phyloP scores from a whole-genome alignment of 495 filamentous ascomycete species.

The Daldinia grandis region DNA sequence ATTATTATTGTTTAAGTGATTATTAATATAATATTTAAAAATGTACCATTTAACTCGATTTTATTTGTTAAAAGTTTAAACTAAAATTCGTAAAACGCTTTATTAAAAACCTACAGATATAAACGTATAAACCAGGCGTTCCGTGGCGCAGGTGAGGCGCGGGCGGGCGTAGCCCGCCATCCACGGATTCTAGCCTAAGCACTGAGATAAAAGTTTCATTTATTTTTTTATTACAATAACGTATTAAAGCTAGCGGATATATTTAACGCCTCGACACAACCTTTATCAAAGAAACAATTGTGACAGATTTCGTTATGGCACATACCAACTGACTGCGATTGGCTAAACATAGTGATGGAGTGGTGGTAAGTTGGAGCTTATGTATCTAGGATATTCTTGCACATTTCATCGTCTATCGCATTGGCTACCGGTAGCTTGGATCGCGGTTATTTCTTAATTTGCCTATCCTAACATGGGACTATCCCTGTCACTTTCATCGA shows the following conservation, averaged over 20 bases:
- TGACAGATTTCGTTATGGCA: conserved; percentile 1
- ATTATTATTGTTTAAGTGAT: no score
- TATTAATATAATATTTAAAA: no score
- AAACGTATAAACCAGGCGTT: no score
- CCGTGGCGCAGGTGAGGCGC: no score
- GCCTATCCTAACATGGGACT: conserved; percentile 23
- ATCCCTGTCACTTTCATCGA: conserved; percentile 43
- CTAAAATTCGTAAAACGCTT: no score
- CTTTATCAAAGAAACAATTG: not conserved
- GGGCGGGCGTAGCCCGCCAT: no score
- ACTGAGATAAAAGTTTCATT: no score
- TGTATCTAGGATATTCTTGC: conserved; percentile 16
- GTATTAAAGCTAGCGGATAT: conserved; percentile 3
- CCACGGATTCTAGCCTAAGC: no score
- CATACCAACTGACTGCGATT: not conserved
- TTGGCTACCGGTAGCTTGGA: conserved; percentile 27
- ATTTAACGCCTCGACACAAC: not conserved
- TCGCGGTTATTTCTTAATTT: conserved; percentile 26
- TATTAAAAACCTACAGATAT: no score
- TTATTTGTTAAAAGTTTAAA: no score
- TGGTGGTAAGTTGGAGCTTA: conserved; percentile 14
- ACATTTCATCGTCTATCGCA: not conserved
- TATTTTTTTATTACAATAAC: conserved; percentile 2
- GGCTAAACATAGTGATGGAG: not conserved
- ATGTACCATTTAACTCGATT: no score